phyloP scores from a whole-genome alignment of 2,329 filamentous ascomycete species.

The Daldinia sp. region DNA sequence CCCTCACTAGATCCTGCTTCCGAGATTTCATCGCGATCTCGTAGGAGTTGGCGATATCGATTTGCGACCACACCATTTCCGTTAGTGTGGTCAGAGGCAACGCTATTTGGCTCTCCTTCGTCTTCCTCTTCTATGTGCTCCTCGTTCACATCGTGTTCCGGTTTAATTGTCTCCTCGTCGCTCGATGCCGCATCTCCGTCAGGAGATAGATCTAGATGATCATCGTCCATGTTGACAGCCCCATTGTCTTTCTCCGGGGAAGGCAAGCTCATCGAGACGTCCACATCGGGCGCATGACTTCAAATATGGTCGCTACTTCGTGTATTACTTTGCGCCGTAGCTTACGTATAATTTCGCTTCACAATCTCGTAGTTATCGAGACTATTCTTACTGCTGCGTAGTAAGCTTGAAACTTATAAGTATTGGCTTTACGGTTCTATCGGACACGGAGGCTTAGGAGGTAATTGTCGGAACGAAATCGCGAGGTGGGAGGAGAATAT shows the following conservation, averaged over 20 bases:
- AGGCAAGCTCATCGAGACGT: slow-evolving; percentile 49
- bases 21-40: slow-evolving; percentile 60
- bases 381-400: slow-evolving; percentile 18
- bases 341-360: neutral
- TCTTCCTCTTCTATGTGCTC: slow-evolving; percentile 46
- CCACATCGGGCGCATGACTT: slow-evolving; percentile 48
- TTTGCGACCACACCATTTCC: slow-evolving; percentile 55
- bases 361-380: slow-evolving; percentile 4
- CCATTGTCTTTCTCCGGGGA: slow-evolving; percentile 58
- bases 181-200: slow-evolving; percentile 56
- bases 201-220: slow-evolving; percentile 60
- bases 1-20: slow-evolving; percentile 68
- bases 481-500: neutral
- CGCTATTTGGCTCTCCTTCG: slow-evolving; percentile 53
- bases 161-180: slow-evolving; percentile 59
- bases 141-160: slow-evolving; percentile 50
- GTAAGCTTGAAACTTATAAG: slow-evolving; percentile 31
- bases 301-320: slow-evolving; percentile 7
- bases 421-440: slow-evolving; percentile 20
- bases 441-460: slow-evolving; percentile 5
- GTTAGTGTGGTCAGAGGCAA: slow-evolving; percentile 42
- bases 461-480: slow-evolving; percentile 11
- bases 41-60: slow-evolving; percentile 61
- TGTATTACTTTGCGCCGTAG: slow-evolving; percentile 17
- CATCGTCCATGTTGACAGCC: slow-evolving; percentile 51